Evolutionary conservation across 1,284 basidiomycete species (phyloP), one percentile per base, ranked within the genome.

Genomic region (Heterobasidion parviporum): DNA sequence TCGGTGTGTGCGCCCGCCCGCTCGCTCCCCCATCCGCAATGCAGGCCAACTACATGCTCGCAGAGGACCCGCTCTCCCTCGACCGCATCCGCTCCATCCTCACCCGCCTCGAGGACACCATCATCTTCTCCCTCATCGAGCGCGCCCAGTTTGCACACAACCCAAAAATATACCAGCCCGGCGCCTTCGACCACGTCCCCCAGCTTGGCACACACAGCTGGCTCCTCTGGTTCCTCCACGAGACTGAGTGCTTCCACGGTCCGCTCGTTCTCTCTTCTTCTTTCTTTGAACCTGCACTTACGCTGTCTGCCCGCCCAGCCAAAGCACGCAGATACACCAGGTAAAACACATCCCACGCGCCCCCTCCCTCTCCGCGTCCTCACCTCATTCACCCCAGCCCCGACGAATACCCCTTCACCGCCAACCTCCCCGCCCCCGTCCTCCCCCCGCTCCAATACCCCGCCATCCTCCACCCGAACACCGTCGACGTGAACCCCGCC

Each of bases 211-310:
- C 93, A 70, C 68, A 82, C 2, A 91, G 85, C 58, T 98, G 94
- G 94, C 77, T 99, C 1, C 91, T 96, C 57, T 99, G 97, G 97
- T 94, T 99, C 73, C 75, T 99, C 70, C 88, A 88, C 64, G 95
- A 98, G 74, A 98, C 80, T 0, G 97, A 99, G 74, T 78, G 79
- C 1, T 94, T 96, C 70, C 96, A 99, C 74, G 94, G 95, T 93
- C 62, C 61, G 90, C 34, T 18, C 26, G 16, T 12, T 18, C 38
- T 16, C 46, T 20, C 35, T 12, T 20, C 35, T 12, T 15, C 50
- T 32, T 45, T 36, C 47, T 54, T 35, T 12, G 35, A n/a, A 38
- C 8, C 34, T 44, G 34, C 32, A 48, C 44, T 45, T 38, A 46
- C 33, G 20, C 18, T 52, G 44, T 18, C 35, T 38, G 48, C 50